These are phyloP conservation scores for Hemisphaericaspora lyxosophila DNA, from an alignment of 1,139 yeast species.

Conservation along the genomic window DNA sequence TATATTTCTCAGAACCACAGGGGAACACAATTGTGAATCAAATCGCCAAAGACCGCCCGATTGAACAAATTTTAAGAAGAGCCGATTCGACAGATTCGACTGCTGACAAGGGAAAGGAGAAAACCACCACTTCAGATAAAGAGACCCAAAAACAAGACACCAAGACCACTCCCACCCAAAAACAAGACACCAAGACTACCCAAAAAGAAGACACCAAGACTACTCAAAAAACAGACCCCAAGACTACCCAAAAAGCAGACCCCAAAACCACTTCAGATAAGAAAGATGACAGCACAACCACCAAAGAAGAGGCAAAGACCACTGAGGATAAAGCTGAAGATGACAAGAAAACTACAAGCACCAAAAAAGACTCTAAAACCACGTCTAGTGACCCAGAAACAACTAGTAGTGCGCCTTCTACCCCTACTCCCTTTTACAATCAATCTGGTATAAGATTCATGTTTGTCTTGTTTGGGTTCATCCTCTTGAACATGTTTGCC, in stretches of 20 bases:
- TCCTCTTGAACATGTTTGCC: slow-evolving; percentile 34
- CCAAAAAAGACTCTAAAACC: neutral
- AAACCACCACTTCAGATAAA: neutral
- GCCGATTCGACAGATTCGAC: neutral
- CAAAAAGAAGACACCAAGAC: neutral
- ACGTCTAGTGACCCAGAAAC: slow-evolving; percentile 1
- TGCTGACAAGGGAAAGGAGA: neutral
- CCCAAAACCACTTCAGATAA: neutral
- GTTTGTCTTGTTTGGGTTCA: slow-evolving; percentile 31
- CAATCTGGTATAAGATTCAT: slow-evolving; percentile 24
- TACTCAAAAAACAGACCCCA: neutral
- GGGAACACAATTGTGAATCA: neutral
- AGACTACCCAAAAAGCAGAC: neutral
- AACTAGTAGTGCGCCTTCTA: neutral
- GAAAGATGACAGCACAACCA: slow-evolving; percentile 1
- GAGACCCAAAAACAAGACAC: neutral
- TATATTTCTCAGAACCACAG: neutral
- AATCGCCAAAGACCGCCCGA: neutral
- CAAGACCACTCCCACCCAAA: neutral
- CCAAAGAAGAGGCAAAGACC: slow-evolving; percentile 2
- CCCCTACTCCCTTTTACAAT: slow-evolving; percentile 14
- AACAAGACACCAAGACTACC: neutral
- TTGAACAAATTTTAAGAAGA: neutral
- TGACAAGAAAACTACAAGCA: neutral
- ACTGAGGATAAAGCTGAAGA: slow-evolving; percentile 7